Evolutionary conservation across 2,329 filamentous ascomycete species (phyloP).

Genomic region (Colletotrichum chrysophilum): DNA sequence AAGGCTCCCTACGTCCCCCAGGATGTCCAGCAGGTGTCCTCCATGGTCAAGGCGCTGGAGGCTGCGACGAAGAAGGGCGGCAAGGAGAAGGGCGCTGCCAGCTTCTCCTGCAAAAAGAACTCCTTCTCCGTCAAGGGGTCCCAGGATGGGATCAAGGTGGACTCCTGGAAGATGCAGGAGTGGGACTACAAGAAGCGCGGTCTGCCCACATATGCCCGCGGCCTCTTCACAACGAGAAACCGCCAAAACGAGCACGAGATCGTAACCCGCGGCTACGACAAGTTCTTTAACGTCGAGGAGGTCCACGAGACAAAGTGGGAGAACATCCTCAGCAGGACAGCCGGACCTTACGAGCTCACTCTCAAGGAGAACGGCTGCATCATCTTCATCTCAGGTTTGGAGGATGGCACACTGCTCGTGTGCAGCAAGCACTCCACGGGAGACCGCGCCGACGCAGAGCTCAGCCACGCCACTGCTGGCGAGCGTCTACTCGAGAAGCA

Average conservation of each 20-base stretch:
- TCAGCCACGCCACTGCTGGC: constrained; percentile 85
- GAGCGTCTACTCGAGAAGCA: constrained; percentile 84
- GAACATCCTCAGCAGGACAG: constrained; percentile 76
- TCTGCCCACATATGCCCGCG: constrained; percentile 90
- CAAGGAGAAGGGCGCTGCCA: constrained; percentile 54
- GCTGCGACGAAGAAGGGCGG: constrained; percentile 57
- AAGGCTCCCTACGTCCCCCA: constrained; percentile 70
- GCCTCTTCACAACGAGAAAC: constrained; percentile 85
- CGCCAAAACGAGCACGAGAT: constrained; percentile 75
- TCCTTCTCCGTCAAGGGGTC: constrained; percentile 72
- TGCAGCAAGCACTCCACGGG: constrained; percentile 99
- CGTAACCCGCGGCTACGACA: constrained; percentile 90
- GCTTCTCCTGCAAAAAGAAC: constrained; percentile 79
- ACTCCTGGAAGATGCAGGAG: constrained; percentile 93
- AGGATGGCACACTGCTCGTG: constrained; percentile 89
- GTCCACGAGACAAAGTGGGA: constrained; percentile 82
- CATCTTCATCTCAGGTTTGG: constrained; percentile 92
- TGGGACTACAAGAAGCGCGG: constrained; percentile 92
- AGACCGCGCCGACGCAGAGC: constrained; percentile 68
- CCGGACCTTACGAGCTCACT: constrained; percentile 91
- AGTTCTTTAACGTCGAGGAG: constrained; percentile 96
- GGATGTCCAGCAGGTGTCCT: constrained; percentile 69
- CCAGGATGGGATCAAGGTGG: constrained; percentile 69
- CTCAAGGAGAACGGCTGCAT: constrained; percentile 99
- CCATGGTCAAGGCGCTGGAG: constrained; percentile 70